Conservation (phyloP, 768 basidiomycete species). For the Russula emetica region DNA sequence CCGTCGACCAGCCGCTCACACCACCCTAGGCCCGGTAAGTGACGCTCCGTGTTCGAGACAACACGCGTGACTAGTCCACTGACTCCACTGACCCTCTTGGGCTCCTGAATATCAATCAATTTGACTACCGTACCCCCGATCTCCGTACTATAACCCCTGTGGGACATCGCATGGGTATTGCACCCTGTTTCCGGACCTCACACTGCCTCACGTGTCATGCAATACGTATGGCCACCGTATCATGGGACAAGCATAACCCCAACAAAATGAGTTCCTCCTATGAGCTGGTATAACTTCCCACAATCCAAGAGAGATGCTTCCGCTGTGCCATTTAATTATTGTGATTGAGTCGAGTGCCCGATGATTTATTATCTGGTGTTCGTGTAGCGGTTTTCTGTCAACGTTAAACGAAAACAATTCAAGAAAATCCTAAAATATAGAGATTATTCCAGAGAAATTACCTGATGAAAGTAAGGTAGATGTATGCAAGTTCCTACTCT, state of each 20-base stretch:
- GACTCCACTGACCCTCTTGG: neutral
- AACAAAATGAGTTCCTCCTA: neutral
- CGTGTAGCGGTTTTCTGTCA: neutral
- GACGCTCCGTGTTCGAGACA: neutral
- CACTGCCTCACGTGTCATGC: neutral
- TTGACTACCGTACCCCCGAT: neutral
- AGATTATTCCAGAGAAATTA: neutral
- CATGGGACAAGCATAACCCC: no score
- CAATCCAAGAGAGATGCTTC: neutral
- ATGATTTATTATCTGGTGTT: neutral
- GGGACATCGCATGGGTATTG: neutral
- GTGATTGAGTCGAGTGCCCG: neutral
- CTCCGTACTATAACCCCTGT: neutral
- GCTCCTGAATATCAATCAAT: neutral
- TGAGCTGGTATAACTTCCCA: neutral
- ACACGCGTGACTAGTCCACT: neutral
- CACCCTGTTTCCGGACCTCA: neutral
- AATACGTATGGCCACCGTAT: neutral
- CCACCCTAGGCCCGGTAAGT: neutral
- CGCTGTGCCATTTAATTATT: neutral
- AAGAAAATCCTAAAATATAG: neutral
- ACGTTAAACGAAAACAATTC: neutral
- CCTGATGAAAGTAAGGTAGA: neutral
- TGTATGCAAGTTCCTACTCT: neutral
- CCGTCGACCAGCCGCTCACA: neutral